Evolutionary conservation across 2,329 filamentous ascomycete genomes (phyloP).

Genomic region (Esteya vermicola): DNA sequence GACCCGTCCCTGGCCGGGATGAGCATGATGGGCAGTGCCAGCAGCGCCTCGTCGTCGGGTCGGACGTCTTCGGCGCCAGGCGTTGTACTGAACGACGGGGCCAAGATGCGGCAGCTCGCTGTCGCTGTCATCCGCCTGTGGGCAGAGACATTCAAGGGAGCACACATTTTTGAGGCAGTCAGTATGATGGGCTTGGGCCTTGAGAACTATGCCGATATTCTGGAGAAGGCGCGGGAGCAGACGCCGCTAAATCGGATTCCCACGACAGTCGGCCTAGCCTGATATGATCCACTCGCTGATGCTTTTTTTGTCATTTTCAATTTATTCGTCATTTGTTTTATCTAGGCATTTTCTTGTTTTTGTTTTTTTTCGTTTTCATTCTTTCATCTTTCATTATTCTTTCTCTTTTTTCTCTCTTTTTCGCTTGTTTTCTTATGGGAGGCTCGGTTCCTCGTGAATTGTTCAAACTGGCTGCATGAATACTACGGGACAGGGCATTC

Average conservation of each 20-base stretch:
- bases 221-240: constrained; percentile 39
- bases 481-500: too few relatives aligned
- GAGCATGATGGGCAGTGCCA: too few relatives aligned
- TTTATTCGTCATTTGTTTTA: too few relatives aligned
- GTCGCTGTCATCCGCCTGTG: constrained; percentile 44
- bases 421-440: too few relatives aligned
- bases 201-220: constrained; percentile 40
- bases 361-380: too few relatives aligned
- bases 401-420: too few relatives aligned
- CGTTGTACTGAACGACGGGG: constrained; percentile 27
- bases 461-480: too few relatives aligned
- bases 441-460: too few relatives aligned
- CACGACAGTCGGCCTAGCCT: constrained; percentile 2
- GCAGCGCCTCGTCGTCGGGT: constrained; percentile 2
- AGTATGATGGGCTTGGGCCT: constrained; percentile 42
- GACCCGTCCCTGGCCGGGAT: constrained; percentile 37
- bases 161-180: constrained; percentile 46
- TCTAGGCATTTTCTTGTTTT: too few relatives aligned
- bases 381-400: too few relatives aligned
- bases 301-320: background rate
- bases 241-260: constrained; percentile 25
- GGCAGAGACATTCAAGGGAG: constrained; percentile 48
- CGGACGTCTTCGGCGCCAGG: background rate
- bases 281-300: background rate
- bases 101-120: constrained; percentile 39